Conservation (phyloP, 306 rosid genomes). For the Lupinus albus region DNA sequence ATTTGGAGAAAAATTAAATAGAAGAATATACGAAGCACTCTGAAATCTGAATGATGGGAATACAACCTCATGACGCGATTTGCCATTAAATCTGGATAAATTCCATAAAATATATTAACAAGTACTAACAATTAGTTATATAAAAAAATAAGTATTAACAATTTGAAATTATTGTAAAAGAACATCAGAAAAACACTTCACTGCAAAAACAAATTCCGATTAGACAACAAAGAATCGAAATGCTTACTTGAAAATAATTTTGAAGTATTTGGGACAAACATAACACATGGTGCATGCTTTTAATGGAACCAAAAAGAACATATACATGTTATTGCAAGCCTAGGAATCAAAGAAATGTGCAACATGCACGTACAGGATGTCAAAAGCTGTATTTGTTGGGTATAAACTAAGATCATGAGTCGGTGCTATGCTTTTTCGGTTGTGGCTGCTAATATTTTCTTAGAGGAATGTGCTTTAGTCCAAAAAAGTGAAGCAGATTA, state of each 20-base stretch:
- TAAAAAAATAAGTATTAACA: not conserved
- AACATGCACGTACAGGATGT: conserved; percentile 40
- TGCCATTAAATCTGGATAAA: not conserved
- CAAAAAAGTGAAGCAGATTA: conserved; percentile 8
- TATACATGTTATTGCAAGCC: conserved; percentile 18
- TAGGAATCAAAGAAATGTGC: conserved; percentile 40
- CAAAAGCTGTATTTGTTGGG: conserved; percentile 41
- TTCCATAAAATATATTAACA: not conserved
- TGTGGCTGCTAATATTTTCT: conserved; percentile 15
- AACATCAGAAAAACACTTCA: not conserved
- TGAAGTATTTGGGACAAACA: not conserved
- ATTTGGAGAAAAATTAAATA: not conserved
- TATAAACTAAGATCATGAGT: conserved; percentile 38
- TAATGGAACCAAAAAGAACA: conserved; percentile 27
- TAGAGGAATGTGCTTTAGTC: conserved; percentile 14
- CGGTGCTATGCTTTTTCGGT: conserved; percentile 43
- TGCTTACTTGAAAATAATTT: not conserved
- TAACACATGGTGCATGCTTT: conserved; percentile 34
- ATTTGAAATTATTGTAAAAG: not conserved
- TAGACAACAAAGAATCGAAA: not conserved
- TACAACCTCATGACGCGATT: not conserved
- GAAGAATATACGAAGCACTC: no score
- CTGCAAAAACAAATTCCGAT: not conserved
- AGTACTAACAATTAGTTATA: no score
- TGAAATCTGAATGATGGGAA: not conserved